Conservation (phyloP, 345 rosid species). For the Boechera divaricarpa region DNA sequence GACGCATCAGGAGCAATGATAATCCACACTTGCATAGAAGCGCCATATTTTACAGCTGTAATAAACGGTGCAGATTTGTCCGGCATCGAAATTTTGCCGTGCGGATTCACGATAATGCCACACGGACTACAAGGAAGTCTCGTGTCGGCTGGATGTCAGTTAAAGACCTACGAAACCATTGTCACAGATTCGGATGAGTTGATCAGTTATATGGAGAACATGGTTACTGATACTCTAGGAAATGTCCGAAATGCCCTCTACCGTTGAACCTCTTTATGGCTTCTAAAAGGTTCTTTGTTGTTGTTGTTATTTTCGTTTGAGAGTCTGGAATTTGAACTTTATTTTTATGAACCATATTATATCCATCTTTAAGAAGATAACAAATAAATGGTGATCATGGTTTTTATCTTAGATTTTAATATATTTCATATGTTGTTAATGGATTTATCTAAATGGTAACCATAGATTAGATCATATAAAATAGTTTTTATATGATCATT, state of each 20-base stretch:
- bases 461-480: not conserved
- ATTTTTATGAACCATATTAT: not conserved
- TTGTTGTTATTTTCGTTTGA: not conserved
- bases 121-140: slow-evolving; percentile 39
- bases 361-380: not conserved
- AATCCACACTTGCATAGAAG: slow-evolving; percentile 55
- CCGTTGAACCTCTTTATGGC: not conserved
- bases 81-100: slow-evolving; percentile 46
- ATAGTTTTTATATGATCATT: too few species aligned
- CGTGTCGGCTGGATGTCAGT: slow-evolving; percentile 51
- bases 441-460: not conserved
- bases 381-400: not conserved
- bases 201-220: slow-evolving; percentile 32
- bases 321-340: not conserved
- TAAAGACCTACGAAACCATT: slow-evolving; percentile 43
- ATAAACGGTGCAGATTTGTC: slow-evolving; percentile 48
- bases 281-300: not conserved
- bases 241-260: slow-evolving; percentile 45
- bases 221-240: slow-evolving; percentile 39
- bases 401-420: not conserved
- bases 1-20: slow-evolving; percentile 52
- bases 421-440: not conserved
- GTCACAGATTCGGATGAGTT: slow-evolving; percentile 44
- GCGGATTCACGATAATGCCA: slow-evolving; percentile 57
- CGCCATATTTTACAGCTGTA: slow-evolving; percentile 33